These are phyloP conservation scores for Cladosporium sp. DNA, from an alignment of 2,329 filamentous ascomycete species.

Conservation along the genomic window DNA sequence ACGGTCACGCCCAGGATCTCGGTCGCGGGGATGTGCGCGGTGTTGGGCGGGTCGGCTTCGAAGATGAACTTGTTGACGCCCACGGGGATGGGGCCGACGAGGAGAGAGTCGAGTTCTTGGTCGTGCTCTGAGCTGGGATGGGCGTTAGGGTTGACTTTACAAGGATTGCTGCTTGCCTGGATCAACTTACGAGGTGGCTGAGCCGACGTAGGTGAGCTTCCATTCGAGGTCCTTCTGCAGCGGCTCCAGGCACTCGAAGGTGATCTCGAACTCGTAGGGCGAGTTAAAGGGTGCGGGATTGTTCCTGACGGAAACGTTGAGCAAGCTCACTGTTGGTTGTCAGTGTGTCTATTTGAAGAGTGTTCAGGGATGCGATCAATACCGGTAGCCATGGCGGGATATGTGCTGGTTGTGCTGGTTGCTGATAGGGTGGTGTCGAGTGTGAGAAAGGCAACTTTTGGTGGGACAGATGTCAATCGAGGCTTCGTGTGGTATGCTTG, in stretches of 20 bases:
- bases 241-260: constrained; percentile 92
- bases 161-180: neutral
- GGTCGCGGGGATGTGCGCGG: constrained; percentile 81
- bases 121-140: constrained; percentile 78
- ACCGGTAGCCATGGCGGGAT: constrained; percentile 10
- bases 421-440: neutral
- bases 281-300: constrained; percentile 93
- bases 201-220: constrained; percentile 98
- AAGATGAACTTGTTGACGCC: constrained; percentile 99
- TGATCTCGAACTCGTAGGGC: constrained; percentile 96
- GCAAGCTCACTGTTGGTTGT: constrained; percentile 74
- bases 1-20: constrained; percentile 97
- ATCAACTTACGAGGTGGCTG: constrained; percentile 78
- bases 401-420: neutral
- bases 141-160: neutral
- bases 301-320: constrained; percentile 93
- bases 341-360: neutral
- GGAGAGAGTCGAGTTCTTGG: constrained; percentile 93
- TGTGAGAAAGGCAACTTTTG: no score
- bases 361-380: neutral
- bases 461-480: no score
- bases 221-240: constrained; percentile 97
- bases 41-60: constrained; percentile 88
- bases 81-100: constrained; percentile 94
- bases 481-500: no score